phyloP scores from a whole-genome alignment of 2,329 filamentous ascomycete genomes.

The Rhinocladiella mackenziei region DNA sequence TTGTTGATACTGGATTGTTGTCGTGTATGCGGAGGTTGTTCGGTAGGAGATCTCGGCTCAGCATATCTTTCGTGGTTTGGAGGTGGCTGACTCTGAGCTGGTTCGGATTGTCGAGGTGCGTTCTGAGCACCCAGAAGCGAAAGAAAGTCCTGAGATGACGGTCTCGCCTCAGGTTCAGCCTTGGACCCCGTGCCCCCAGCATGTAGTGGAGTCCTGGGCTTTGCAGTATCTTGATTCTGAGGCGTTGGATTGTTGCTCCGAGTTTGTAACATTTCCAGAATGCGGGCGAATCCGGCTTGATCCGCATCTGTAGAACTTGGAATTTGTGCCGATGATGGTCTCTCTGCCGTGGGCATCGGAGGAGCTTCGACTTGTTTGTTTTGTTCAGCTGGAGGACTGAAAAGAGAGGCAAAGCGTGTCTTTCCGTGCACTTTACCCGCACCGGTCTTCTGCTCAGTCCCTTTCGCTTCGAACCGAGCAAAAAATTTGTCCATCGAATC shows the following conservation, averaged over 20 bases:
- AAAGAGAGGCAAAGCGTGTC: conserved; percentile 83
- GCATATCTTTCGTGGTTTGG: conserved; percentile 13
- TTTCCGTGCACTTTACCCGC: conserved; percentile 60
- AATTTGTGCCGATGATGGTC: conserved; percentile 33
- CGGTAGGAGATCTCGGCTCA: conserved; percentile 19
- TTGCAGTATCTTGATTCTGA: conserved; percentile 33
- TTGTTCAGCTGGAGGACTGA: conserved; percentile 48
- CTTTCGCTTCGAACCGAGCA: conserved; percentile 26
- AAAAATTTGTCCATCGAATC: conserved; percentile 31
- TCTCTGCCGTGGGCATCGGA: conserved; percentile 32
- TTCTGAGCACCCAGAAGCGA: conserved; percentile 10
- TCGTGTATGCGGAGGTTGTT: conserved; percentile 18
- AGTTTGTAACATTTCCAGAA: conserved; percentile 74
- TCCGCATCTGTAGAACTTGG: conserved; percentile 56
- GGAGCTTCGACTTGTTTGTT: conserved; percentile 28
- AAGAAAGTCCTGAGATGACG: conserved; percentile 6
- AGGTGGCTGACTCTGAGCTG: conserved; percentile 1
- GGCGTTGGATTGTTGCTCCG: conserved; percentile 45
- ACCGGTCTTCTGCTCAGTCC: conserved; percentile 40
- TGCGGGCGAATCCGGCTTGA: conserved; percentile 77
- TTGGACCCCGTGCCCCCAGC: conserved; percentile 36
- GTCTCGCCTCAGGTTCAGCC: conserved; percentile 17
- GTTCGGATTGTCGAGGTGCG: conserved; percentile 4
- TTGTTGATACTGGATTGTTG: conserved; percentile 25
- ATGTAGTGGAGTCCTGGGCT: conserved; percentile 36